These are phyloP conservation scores for Talaromyces piceae DNA, from an alignment of 2,329 filamentous ascomycete species.

Conservation along the genomic window DNA sequence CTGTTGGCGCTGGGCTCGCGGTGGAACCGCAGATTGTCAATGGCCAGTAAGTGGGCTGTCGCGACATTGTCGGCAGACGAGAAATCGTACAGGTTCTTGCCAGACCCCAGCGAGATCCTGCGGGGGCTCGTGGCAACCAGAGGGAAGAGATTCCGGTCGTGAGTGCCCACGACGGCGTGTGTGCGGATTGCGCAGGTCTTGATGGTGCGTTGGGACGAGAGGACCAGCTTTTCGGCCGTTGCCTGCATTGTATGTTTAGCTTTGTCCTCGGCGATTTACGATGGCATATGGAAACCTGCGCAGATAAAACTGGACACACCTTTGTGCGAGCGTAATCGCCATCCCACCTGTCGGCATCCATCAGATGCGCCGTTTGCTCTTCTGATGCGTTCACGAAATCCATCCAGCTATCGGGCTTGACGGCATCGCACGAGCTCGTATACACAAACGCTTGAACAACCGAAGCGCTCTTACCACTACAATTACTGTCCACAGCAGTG, in stretches of 20 bases:
- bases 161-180: constrained; percentile 6
- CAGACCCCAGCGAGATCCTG: not conserved
- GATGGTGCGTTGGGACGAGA: not conserved
- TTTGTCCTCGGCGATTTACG: no score
- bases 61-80: constrained; percentile 8
- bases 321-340: constrained; percentile 5
- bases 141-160: constrained; percentile 6
- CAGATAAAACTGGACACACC: no score
- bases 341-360: not conserved
- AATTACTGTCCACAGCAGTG: no score
- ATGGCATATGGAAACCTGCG: no score
- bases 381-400: constrained; percentile 5
- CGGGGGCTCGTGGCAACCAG: constrained; percentile 5
- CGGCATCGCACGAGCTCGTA: constrained; percentile 8
- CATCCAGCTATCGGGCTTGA: constrained; percentile 10
- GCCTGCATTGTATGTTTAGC: not conserved
- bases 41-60: constrained; percentile 5
- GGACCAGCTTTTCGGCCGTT: constrained; percentile 2
- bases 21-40: constrained; percentile 1
- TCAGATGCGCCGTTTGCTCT: not conserved
- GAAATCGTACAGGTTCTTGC: constrained; percentile 7
- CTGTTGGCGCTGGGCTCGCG: not conserved
- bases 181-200: constrained; percentile 10
- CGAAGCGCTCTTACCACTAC: no score
- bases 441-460: constrained; percentile 3